Base-by-base conservation (phyloP, 192 early-diverging fungal species). In the Backusella sp. region DNA sequence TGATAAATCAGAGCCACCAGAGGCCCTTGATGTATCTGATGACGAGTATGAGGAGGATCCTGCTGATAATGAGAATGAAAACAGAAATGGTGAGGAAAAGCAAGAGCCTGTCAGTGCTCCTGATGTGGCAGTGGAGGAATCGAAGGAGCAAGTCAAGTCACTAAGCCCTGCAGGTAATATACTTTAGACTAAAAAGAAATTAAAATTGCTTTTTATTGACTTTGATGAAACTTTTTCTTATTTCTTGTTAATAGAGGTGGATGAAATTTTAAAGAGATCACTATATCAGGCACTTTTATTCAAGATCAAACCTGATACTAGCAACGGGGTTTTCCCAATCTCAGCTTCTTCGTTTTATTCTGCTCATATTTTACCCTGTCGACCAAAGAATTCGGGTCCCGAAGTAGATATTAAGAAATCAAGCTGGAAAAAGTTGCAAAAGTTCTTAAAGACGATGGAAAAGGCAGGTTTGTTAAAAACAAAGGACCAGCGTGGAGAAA, bases 361-460 rank as follows among this genome's bases (percentile, higher is more conserved):
- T 12, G 82, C 81, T 0, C 92, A 95, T 77, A 88, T 98, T 77
- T 79, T 93, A 6, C 90, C 92, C 15, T 88, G 88, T 73, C 84
- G 89, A 34, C 91, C 92, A 3, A 68, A 32, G 1, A 92, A 85
- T 6, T 75, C 72, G 0, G 83, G 83, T 30, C 77, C 78, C 1
- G 86, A 87, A 36, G 78, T 96, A 9, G 96, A 98, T 69, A 87
- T 98, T 32, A 95, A 94, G 80, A 90, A 91, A 67, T 94, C 95
- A 6, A 88, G 86, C 34, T 93, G 90, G 85, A 98, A 98, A 82
- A 96, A 97, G 83, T 73, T 93, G 36, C 86, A 89, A 74, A 98
- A 96, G 80, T 96, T 96, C 80, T 82, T 96, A 70, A 98, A 96
- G 75, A 89, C 84, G 14, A 92, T 91, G 77, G 96, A 98, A 66